Conservation (phyloP, 179 eudicot genomes). For the Silene coronaria region DNA sequence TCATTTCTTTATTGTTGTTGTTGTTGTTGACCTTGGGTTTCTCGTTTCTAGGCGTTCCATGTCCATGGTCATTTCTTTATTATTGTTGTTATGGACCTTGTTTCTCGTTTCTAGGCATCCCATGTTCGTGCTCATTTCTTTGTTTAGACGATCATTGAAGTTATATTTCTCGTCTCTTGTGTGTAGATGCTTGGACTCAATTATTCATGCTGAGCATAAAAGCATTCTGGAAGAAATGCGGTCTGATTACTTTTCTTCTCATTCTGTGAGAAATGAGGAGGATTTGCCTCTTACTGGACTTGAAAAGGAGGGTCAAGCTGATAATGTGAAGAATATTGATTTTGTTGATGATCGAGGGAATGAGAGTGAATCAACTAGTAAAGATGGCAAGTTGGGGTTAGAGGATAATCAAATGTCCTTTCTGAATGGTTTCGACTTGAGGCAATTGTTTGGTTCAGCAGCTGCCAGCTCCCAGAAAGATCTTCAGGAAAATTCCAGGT, state of each 20-base stretch:
- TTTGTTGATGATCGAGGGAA: slow-evolving; percentile 22
- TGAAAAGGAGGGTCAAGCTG: slow-evolving; percentile 16
- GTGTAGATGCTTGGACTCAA: slow-evolving; percentile 66
- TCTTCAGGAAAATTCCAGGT: slow-evolving; percentile 45
- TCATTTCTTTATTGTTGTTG: not conserved
- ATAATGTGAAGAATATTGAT: slow-evolving; percentile 20
- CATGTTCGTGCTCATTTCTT: not conserved
- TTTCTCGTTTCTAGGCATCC: not conserved
- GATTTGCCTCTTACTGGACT: slow-evolving; percentile 9
- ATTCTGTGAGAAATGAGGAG: slow-evolving; percentile 25
- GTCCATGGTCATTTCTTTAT: not conserved
- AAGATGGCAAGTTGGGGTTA: slow-evolving; percentile 23
- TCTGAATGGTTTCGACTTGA: slow-evolving; percentile 35
- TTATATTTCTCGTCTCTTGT: slow-evolving; percentile 2
- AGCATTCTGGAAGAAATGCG: slow-evolving; percentile 81
- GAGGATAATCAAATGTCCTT: slow-evolving; percentile 29
- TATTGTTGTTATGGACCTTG: not conserved
- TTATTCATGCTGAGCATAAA: slow-evolving; percentile 91
- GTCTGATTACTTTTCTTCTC: slow-evolving; percentile 50
- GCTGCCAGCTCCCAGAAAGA: slow-evolving; percentile 22
- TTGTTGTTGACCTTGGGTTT: no score
- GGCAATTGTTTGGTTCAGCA: slow-evolving; percentile 36
- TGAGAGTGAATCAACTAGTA: slow-evolving; percentile 20
- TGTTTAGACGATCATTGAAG: not conserved
- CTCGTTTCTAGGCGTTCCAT: not conserved